phyloP scores from a whole-genome alignment of 768 basidiomycete genomes.

The Tulasnella sp. region DNA sequence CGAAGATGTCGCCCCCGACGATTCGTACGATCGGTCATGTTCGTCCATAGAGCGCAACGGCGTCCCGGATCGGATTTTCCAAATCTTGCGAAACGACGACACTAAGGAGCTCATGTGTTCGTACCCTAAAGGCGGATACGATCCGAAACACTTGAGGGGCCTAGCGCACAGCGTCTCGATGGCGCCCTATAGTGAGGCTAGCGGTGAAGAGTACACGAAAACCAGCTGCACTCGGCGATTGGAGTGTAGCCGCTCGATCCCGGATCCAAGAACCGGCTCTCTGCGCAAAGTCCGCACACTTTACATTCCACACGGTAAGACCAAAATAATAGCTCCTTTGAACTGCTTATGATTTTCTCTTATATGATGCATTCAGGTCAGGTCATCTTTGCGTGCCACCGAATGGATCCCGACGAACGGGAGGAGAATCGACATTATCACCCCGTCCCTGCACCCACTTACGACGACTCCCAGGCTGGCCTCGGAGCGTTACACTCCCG shows the following conservation, averaged over 20 bases:
- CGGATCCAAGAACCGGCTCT: slow-evolving; percentile 48
- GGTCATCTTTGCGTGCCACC: slow-evolving; percentile 51
- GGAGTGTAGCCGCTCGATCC: slow-evolving; percentile 67
- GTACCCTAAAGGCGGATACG: slow-evolving; percentile 7
- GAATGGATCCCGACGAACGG: slow-evolving; percentile 18
- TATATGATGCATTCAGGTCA: slow-evolving; percentile 41
- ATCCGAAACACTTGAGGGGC: slow-evolving; percentile 5
- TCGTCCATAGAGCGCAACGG: slow-evolving; percentile 2
- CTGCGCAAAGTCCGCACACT: slow-evolving; percentile 78
- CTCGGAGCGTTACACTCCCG: not conserved
- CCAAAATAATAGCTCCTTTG: slow-evolving; percentile 33
- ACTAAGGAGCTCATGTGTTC: slow-evolving; percentile 25
- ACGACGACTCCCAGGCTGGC: not conserved
- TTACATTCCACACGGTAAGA: slow-evolving; percentile 85
- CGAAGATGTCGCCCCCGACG: not conserved
- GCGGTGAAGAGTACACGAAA: slow-evolving; percentile 62
- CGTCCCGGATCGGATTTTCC: slow-evolving; percentile 29
- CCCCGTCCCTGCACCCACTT: slow-evolving; percentile 16
- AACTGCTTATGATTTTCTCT: not conserved
- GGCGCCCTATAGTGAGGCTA: slow-evolving; percentile 38
- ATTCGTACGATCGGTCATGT: not conserved
- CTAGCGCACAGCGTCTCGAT: not conserved
- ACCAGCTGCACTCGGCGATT: slow-evolving; percentile 86
- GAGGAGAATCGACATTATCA: not conserved
- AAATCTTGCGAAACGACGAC: slow-evolving; percentile 27